Evolutionary conservation across 345 rosid genomes (phyloP), one percentile per base, ranked within the genome.

Genomic region (Euclidium syriacum): DNA sequence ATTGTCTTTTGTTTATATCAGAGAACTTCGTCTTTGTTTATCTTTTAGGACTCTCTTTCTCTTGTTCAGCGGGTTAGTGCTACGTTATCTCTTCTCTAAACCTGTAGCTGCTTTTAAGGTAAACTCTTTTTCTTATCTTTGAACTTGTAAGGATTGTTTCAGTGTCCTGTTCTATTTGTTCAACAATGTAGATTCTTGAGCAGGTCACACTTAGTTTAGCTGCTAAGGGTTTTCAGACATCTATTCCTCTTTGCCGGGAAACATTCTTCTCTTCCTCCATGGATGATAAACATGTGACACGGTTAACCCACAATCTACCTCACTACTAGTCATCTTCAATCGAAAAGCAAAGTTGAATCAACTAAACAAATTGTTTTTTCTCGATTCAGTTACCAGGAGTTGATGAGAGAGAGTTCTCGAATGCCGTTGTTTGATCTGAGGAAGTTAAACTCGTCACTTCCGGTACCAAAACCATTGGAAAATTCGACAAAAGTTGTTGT

Each of bases 171-270:
- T 67, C 25, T 43, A n/a, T 10, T 10, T 54, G 42, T 27, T 52
- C 7, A 53, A 1, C 2, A 26, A 10, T 27, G 42, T 46, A 34
- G 26, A 11, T 25, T 52, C 35, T 48, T 55, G 75, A 62, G 49
- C 75, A 92, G 95, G 95, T 89, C 57, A 89, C 95, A 4, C 81
- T 76, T 18, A 89, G 98, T 80, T 80, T 92, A 79, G 95, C 94
- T 40, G 92, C 88, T 33, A 86, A 89, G 68, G 86, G 81, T 67
- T 92, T 89, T 69, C 98, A 89, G 64, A 86, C 85, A 49, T 83
- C 85, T 38, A 76, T 86, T 59, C 67, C 94, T 34, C 94, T 89
- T 55, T 92, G 98, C 34, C 89, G 80, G 44, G 94, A 92, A 65
- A 89, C 96, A 19, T 89, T 89, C 67, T 89, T 89, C 75, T 79